These are phyloP conservation scores for Pugionium dolabratum DNA, from an alignment of 345 rosid species.

Conservation along the genomic window DNA sequence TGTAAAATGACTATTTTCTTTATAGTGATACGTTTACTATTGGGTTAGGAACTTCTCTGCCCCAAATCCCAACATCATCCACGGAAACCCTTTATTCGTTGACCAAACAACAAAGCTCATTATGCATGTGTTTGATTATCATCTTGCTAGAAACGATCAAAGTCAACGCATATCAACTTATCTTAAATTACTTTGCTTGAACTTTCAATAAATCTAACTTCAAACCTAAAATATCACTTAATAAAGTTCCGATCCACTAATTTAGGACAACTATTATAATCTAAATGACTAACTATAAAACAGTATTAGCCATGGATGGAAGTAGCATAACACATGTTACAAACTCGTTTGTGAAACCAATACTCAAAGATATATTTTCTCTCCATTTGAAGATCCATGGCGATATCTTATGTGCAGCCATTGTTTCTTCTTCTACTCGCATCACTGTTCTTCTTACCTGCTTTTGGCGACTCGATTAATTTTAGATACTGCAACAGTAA, in stretches of 20 bases:
- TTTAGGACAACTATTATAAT: conserved; percentile 2
- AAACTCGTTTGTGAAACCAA: neutral
- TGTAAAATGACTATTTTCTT: too few species aligned
- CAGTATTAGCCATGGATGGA: neutral
- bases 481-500: conserved; percentile 10
- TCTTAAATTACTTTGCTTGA: neutral
- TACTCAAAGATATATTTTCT: neutral
- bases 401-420: conserved; percentile 12
- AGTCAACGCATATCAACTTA: too few species aligned
- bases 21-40: too few species aligned
- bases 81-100: too few species aligned
- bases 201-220: neutral
- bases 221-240: neutral
- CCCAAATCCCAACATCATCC: too few species aligned
- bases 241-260: conserved; percentile 4
- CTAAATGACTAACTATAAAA: neutral
- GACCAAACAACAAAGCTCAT: too few species aligned
- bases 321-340: neutral
- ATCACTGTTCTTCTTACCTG: conserved; percentile 1
- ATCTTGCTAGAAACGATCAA: too few species aligned
- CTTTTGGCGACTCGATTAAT: conserved; percentile 8
- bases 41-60: too few species aligned
- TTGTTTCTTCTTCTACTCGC: neutral
- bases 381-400: conserved; percentile 7
- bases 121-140: too few species aligned